Percentiles rank a stretch among this genome's conserved stretches.
Evolutionary conservation across 2,329 filamentous ascomycete species (phyloP).

Genomic region (Septoria petroselini): DNA sequence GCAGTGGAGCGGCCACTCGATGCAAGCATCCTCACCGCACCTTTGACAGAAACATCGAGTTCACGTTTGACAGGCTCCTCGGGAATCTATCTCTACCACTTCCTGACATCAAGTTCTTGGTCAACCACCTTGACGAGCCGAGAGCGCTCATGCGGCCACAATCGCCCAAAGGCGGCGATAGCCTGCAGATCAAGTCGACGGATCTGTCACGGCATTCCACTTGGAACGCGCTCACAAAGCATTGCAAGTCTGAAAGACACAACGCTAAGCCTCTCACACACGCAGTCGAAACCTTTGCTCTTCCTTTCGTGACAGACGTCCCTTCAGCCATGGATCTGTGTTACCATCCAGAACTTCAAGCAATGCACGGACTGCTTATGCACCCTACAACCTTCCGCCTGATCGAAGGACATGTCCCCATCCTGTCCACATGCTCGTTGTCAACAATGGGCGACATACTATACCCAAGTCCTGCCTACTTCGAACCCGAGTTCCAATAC

Average conservation of each 20-base stretch:
- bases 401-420: constrained; percentile 45
- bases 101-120: constrained; percentile 44
- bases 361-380: constrained; percentile 48
- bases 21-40: constrained; percentile 1
- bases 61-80: background rate
- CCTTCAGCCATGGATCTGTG: constrained; percentile 41
- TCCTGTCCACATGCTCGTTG: constrained; percentile 47
- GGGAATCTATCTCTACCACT: constrained; percentile 23
- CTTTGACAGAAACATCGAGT: constrained; percentile 2
- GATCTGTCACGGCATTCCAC: background rate
- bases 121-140: constrained; percentile 53
- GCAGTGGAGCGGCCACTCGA: background rate
- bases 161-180: background rate
- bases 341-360: constrained; percentile 44
- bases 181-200: background rate
- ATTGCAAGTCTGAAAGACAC: background rate
- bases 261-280: background rate
- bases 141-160: constrained; percentile 39
- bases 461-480: constrained; percentile 49
- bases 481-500: constrained; percentile 46
- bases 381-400: constrained; percentile 46
- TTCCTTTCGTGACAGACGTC: constrained; percentile 7
- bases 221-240: background rate
- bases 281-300: background rate
- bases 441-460: constrained; percentile 51